Evolutionary conservation across 2,329 filamentous ascomycete genomes (phyloP).

Genomic region (Pseudopyrenochaeta lycopersici): DNA sequence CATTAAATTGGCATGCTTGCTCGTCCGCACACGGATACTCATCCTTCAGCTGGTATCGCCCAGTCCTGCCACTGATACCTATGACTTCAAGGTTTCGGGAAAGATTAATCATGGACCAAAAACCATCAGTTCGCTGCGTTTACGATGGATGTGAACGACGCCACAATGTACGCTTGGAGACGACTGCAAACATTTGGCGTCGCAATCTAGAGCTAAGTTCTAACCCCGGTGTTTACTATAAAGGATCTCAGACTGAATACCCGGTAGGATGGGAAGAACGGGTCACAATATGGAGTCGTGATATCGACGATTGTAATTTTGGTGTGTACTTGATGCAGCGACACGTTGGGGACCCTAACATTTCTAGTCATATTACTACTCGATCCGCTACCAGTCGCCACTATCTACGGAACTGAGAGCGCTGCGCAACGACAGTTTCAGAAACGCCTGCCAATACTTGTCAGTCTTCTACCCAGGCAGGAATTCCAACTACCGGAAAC

Average conservation of each 20-base stretch:
- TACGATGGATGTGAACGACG: slow-evolving; percentile 1
- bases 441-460: background rate
- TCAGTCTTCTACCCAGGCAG: background rate
- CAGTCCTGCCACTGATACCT: slow-evolving; percentile 7
- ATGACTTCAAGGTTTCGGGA: slow-evolving; percentile 6
- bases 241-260: slow-evolving; percentile 10
- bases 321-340: slow-evolving; percentile 3
- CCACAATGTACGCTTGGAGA: slow-evolving; percentile 1
- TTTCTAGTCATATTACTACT: slow-evolving; percentile 11
- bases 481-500: background rate
- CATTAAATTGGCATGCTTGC: slow-evolving; percentile 4
- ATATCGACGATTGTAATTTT: slow-evolving; percentile 12
- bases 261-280: slow-evolving; percentile 20
- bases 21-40: slow-evolving; percentile 12
- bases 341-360: background rate
- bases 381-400: slow-evolving; percentile 10
- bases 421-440: background rate
- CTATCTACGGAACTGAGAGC: background rate
- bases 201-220: slow-evolving; percentile 14
- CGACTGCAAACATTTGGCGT: slow-evolving; percentile 16
- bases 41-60: slow-evolving; percentile 20
- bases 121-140: slow-evolving; percentile 3
- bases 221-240: slow-evolving; percentile 10
- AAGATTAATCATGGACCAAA: slow-evolving; percentile 5
- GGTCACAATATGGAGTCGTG: slow-evolving; percentile 15